These are phyloP conservation scores for Ogataea hybrid DNA, from an alignment of 1,139 yeast genomes.

Conservation along the genomic window DNA sequence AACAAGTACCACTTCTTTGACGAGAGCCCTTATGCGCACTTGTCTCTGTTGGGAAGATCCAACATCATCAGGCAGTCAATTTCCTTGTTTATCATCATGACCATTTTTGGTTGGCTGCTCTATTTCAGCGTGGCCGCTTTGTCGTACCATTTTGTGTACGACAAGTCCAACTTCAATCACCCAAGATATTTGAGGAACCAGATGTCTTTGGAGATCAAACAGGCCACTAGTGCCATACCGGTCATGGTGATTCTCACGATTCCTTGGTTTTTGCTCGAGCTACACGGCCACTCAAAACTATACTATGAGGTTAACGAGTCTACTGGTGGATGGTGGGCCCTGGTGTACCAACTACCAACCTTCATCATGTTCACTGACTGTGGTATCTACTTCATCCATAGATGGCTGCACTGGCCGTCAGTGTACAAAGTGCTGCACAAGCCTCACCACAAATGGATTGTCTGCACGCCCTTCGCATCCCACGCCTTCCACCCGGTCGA, in stretches of 20 bases:
- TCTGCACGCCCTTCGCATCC: slow-evolving; percentile 96
- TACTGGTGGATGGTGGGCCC: slow-evolving; percentile 68
- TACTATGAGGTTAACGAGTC: slow-evolving; percentile 63
- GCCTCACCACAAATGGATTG: slow-evolving; percentile 99
- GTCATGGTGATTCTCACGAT: slow-evolving; percentile 80
- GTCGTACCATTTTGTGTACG: slow-evolving; percentile 77
- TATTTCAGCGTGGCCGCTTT: slow-evolving; percentile 75
- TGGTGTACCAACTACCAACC: slow-evolving; percentile 64
- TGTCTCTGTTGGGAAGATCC: slow-evolving; percentile 67
- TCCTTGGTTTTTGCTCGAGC: slow-evolving; percentile 85
- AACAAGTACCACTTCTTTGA: slow-evolving; percentile 45
- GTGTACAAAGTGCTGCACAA: slow-evolving; percentile 87
- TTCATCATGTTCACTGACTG: slow-evolving; percentile 92
- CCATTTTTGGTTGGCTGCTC: slow-evolving; percentile 79
- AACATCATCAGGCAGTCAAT: slow-evolving; percentile 69
- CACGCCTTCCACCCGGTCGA: slow-evolving; percentile 99
- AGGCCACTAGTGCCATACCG: slow-evolving; percentile 82
- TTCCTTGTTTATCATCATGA: slow-evolving; percentile 67
- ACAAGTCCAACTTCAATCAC: slow-evolving; percentile 86
- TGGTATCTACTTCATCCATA: slow-evolving; percentile 86
- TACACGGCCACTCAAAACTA: slow-evolving; percentile 77
- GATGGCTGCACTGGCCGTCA: slow-evolving; percentile 88
- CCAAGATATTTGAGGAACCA: slow-evolving; percentile 96
- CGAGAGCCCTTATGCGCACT: slow-evolving; percentile 52
- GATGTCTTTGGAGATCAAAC: slow-evolving; percentile 74